Base-by-base conservation (phyloP, 2,329 filamentous ascomycete species). In the Aspergillus ruber region DNA sequence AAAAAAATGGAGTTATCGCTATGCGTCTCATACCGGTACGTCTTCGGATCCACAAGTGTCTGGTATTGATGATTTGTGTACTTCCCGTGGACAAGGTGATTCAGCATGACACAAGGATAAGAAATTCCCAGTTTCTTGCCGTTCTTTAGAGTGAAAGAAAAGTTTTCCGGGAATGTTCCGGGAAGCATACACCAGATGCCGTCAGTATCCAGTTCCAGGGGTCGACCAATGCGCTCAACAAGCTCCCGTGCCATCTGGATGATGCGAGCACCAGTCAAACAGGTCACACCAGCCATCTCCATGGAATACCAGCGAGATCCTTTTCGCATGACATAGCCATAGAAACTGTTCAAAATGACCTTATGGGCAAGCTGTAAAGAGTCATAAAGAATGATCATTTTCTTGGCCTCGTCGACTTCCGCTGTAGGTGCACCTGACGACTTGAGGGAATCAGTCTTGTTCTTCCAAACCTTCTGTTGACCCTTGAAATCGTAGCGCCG, bases 171-270 rank as follows among this genome's bases (percentile, higher is more conserved):
- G 59, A 98, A 98, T 0, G 88, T 93, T 0, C 88, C 91, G 0
- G 93, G 93, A 58, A 98, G 78, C 80, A 98, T 98, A 71, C 93
- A 98, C 94, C 93, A 98, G 61, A 98, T 98, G 80, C 94, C 93
- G 64, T 98, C 93, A 2, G 93, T 98, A 67, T 98, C 93, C 43
- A 98, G 77, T 67, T 98, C 93, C 45, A 98, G 76, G 0, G 93
- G 93, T 48, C 93, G 81, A 20, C 93, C 93, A 33, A 98, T 87
- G 6, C 93, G 82, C 65, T 98, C 93, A 3, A 98, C 91, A 2
- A 98, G 79, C 59, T 93, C 85, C 62, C 91, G 83, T 15, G 93
- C 94, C 79, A 98, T 83, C 63, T 98, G 93, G 65, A 98, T 98
- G 64, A 98, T 98, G 38, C 84, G 88, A 27, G 93, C 93, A 52